Conservation (phyloP, 1,284 basidiomycete genomes). For the Xanthoconium separans region DNA sequence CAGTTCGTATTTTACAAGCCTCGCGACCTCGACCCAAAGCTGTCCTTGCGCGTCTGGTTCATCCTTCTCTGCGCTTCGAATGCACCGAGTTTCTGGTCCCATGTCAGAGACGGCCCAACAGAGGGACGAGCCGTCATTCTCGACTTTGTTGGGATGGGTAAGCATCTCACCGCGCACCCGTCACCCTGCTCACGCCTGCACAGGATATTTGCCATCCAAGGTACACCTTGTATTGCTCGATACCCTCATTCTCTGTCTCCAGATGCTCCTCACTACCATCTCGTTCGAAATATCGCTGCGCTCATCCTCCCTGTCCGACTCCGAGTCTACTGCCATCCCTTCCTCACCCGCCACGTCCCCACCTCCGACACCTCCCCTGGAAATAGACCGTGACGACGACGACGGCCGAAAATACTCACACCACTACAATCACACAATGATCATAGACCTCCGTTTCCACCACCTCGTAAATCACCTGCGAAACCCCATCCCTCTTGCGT, state of each 20-base stretch:
- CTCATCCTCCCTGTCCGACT: constrained; percentile 32
- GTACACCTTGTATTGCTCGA: constrained; percentile 64
- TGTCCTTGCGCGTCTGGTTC: constrained; percentile 65
- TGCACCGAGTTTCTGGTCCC: constrained; percentile 56
- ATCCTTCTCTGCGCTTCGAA: constrained; percentile 58
- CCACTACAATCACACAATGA: constrained; percentile 39
- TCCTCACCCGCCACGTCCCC: constrained; percentile 21
- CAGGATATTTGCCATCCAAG: constrained; percentile 61
- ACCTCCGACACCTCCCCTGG: constrained; percentile 21
- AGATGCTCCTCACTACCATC: constrained; percentile 61
- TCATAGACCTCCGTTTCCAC: constrained; percentile 59
- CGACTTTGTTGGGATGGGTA: constrained; percentile 76
- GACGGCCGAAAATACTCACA: constrained; percentile 21
- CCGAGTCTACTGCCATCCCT: constrained; percentile 25
- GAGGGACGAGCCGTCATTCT: constrained; percentile 62
- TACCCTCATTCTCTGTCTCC: constrained; percentile 60
- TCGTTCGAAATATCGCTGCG: constrained; percentile 58
- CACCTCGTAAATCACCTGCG: constrained; percentile 54
- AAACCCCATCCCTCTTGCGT: constrained; percentile 45
- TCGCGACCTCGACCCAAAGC: constrained; percentile 57
- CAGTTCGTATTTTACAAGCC: constrained; percentile 68
- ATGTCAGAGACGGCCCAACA: constrained; percentile 48
- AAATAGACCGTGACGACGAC: constrained; percentile 24
- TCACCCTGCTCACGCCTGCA: constrained; percentile 12
- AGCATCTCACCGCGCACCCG: constrained; percentile 26